Evolutionary conservation across 2,329 filamentous ascomycete species (phyloP).

Genomic region (Aphanoascus verrucosus): DNA sequence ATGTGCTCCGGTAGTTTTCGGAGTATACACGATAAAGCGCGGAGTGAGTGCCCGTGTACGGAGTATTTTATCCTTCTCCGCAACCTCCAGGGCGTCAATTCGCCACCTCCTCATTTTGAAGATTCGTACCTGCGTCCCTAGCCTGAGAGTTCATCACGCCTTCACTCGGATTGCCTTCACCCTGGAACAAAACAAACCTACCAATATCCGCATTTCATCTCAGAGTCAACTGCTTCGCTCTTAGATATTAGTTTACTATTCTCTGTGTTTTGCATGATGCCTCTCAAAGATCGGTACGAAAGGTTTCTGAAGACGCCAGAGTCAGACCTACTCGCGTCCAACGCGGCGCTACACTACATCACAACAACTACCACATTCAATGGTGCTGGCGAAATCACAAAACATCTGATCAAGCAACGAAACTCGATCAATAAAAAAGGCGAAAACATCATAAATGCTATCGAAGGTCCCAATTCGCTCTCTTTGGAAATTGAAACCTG

Average conservation of each 20-base stretch:
- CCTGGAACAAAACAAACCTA: too few species aligned
- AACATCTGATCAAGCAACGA: constrained; percentile 62
- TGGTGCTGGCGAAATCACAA: constrained; percentile 64
- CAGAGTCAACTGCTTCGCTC: too few species aligned
- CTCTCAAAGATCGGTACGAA: constrained; percentile 49
- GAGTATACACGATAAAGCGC: too few species aligned
- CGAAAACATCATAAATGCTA: constrained; percentile 60
- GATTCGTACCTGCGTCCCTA: constrained; percentile 7
- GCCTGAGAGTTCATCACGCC: neutral
- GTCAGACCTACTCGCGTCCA: constrained; percentile 51
- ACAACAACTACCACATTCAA: constrained; percentile 69
- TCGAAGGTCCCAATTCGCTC: constrained; percentile 61
- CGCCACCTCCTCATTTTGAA: constrained; percentile 11
- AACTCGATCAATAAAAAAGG: constrained; percentile 73
- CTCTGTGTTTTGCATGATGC: constrained; percentile 23
- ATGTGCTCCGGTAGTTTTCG: too few species aligned
- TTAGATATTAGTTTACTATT: too few species aligned
- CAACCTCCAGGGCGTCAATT: neutral
- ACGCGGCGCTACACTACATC: constrained; percentile 74
- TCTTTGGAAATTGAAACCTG: constrained; percentile 71
- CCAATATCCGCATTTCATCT: too few species aligned
- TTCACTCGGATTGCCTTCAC: too few species aligned
- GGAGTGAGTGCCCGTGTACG: too few species aligned
- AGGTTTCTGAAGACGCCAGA: constrained; percentile 60
- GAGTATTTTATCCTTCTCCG: too few species aligned